Base-by-base conservation (phyloP, 2,329 filamentous ascomycete species). In the Atkinsonella hypoxylon region DNA sequence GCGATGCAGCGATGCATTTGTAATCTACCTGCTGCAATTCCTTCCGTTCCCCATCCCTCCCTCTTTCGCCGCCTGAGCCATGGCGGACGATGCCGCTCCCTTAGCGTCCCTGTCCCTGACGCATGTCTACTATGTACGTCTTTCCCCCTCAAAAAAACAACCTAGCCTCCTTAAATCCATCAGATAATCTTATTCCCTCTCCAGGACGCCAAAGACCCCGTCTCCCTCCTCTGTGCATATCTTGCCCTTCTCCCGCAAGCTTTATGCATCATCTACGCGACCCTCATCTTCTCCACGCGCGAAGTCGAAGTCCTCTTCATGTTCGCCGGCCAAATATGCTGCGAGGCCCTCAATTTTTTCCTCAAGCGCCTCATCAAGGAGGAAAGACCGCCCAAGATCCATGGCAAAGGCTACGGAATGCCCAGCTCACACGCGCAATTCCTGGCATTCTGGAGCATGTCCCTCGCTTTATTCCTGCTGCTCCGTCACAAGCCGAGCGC, bases 341-440 rank as follows among this genome's bases (percentile, higher is more conserved):
- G 91, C 72, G 94, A 98, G 67, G 89, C 79, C 30, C 71, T 95
- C 60, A 98, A 98, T 69, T 95, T 94, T 67, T 70, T 76, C 3
- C 74, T 98, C 46, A 98, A 98, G 74, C 80, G 93, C 26, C 74
- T 89, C 55, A 91, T 98, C 66, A 93, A 91, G 64, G 89, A 97
- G 67, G 88, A 95, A 67, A 79, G 93, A 47, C 93, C 93, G 30
- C 79, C 76, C 55, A 85, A 85, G 80, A 84, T 74, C 76, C 82
- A 90, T 62, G 90, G 89, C 51, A 95, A 95, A 67, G 93, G 93
- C 56, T 98, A 98, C 64, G 94, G 93, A 59, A 98, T 98, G 94
- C 93, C 93, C 49, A 77, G 73, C 43, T 96, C 90, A 38, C 93
- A 98, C 70, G 87, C 93, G 9, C 93, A 98, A 71, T 98, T 96